These are phyloP conservation scores for Coemansia sp. DNA, from an alignment of 192 early-diverging fungal genomes.

Conservation along the genomic window DNA sequence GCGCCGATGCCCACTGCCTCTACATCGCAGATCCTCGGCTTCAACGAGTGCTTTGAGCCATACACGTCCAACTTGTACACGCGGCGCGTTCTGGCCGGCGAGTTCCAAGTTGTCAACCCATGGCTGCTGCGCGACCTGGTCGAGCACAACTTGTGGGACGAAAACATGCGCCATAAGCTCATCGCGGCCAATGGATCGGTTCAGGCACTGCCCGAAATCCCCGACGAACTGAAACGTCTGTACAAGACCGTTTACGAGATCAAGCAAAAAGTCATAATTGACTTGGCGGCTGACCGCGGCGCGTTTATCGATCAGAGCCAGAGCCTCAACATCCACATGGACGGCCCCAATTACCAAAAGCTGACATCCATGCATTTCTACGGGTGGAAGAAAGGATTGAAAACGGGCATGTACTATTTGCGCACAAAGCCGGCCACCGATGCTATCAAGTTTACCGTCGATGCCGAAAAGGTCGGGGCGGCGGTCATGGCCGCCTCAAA, in stretches of 20 bases:
- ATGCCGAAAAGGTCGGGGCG: conserved; percentile 63
- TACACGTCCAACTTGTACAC: conserved; percentile 95
- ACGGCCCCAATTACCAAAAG: conserved; percentile 91
- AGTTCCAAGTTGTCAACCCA: conserved; percentile 98
- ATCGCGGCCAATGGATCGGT: conserved; percentile 90
- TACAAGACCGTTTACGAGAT: conserved; percentile 99
- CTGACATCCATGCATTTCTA: conserved; percentile 98
- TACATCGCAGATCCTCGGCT: conserved; percentile 95
- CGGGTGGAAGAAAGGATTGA: conserved; percentile 95
- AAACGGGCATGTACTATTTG: conserved; percentile 99
- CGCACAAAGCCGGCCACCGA: conserved; percentile 93
- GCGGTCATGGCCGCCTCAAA: conserved; percentile 43
- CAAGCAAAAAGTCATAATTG: conserved; percentile 85
- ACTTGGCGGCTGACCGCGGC: conserved; percentile 96
- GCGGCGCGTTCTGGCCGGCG: conserved; percentile 91
- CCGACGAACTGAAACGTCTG: conserved; percentile 84
- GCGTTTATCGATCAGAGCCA: conserved; percentile 98
- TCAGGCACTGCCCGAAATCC: conserved; percentile 74
- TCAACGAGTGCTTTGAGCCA: conserved; percentile 97
- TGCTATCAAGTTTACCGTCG: conserved; percentile 98
- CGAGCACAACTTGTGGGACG: conserved; percentile 89
- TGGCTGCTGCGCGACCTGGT: conserved; percentile 95
- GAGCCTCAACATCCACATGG: conserved; percentile 92
- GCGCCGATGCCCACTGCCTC: conserved; percentile 98
- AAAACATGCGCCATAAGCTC: conserved; percentile 89